Percentiles rank a stretch among this genome's conserved stretches.
These are phyloP conservation scores for Oidiodendron maius DNA, from an alignment of 495 filamentous ascomycete species.

Conservation along the genomic window DNA sequence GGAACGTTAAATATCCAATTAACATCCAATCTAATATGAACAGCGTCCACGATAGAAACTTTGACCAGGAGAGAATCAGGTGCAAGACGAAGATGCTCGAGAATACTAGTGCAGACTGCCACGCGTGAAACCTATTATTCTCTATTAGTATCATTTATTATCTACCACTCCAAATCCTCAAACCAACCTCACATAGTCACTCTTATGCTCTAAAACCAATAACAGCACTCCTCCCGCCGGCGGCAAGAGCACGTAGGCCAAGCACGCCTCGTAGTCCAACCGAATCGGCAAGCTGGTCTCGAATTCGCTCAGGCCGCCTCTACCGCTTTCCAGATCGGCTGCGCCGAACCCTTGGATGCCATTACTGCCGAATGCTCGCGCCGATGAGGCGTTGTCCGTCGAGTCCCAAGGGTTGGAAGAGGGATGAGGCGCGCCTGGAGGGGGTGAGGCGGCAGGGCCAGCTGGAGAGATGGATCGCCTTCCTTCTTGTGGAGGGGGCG, in stretches of 20 bases:
- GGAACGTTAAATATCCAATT: conserved; percentile 70
- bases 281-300: conserved; percentile 65
- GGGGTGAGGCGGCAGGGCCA: conserved; percentile 35
- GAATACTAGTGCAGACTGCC: conserved; percentile 89
- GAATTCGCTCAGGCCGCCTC: conserved; percentile 49
- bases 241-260: conserved; percentile 84
- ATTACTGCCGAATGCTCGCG: conserved; percentile 28
- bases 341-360: conserved; percentile 29
- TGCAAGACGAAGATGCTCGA: conserved; percentile 80
- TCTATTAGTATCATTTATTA: conserved; percentile 2
- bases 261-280: conserved; percentile 76
- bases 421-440: conserved; percentile 29
- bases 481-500: conserved; percentile 47
- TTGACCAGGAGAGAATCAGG: conserved; percentile 77
- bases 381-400: conserved; percentile 12
- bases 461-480: conserved; percentile 39
- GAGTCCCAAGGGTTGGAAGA: conserved; percentile 43
- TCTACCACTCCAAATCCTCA: neutral
- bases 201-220: conserved; percentile 84
- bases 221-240: conserved; percentile 82
- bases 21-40: conserved; percentile 67
- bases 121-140: conserved; percentile 97
- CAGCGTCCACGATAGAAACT: conserved; percentile 76
- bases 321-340: conserved; percentile 19
- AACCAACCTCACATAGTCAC: conserved; percentile 88